phyloP scores from a whole-genome alignment of 805 yeast species.

The Starmera caribaea region DNA sequence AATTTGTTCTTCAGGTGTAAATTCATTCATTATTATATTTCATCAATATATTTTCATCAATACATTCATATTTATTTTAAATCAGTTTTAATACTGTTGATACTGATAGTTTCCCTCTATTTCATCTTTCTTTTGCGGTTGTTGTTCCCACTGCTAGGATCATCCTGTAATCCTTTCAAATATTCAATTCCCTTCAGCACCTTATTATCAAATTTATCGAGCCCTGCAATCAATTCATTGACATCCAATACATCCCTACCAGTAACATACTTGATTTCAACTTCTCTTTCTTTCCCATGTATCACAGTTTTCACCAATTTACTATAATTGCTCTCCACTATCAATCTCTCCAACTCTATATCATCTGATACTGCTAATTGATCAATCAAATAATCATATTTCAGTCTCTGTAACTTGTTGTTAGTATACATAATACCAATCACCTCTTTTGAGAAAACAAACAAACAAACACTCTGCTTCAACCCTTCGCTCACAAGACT shows the following conservation, averaged over 20 bases:
- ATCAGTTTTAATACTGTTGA: no score
- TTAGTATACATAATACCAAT: constrained; percentile 1
- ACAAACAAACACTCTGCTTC: constrained; percentile 3
- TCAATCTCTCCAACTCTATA: constrained; percentile 11
- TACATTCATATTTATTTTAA: no score
- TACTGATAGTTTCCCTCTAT: no score
- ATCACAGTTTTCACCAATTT: constrained; percentile 13
- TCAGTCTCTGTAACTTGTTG: constrained; percentile 1
- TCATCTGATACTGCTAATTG: constrained; percentile 3
- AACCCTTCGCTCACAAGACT: constrained; percentile 12
- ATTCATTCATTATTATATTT: no score
- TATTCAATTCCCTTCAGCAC: constrained; percentile 7
- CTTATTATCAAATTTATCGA: constrained; percentile 7
- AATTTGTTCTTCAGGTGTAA: no score
- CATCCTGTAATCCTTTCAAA: not conserved
- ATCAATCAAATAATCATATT: constrained; percentile 7
- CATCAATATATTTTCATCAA: no score
- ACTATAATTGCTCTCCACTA: constrained; percentile 12
- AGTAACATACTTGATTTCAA: constrained; percentile 10
- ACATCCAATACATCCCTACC: constrained; percentile 16
- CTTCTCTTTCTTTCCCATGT: constrained; percentile 8
- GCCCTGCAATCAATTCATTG: constrained; percentile 8
- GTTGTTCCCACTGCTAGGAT: no score
- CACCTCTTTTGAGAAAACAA: not conserved
- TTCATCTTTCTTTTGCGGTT: no score